Conservation (phyloP, 805 yeast species). For the Candida tibetensis region DNA sequence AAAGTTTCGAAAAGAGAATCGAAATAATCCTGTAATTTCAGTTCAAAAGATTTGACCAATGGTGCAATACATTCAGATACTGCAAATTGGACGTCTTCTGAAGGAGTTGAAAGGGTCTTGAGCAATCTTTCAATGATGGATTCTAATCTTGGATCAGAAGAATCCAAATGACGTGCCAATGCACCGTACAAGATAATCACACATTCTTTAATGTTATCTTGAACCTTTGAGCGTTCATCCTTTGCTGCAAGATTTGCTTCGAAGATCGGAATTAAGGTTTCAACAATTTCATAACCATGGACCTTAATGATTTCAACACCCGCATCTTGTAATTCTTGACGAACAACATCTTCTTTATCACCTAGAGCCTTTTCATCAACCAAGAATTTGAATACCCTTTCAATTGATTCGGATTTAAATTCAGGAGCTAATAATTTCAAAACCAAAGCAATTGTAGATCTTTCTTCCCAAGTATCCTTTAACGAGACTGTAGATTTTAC, state of each 20-base stretch:
- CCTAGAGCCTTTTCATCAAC: slow-evolving; percentile 65
- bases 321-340: slow-evolving; percentile 85
- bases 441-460: slow-evolving; percentile 78
- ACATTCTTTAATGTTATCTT: slow-evolving; percentile 69
- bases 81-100: slow-evolving; percentile 87
- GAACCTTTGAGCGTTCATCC: slow-evolving; percentile 45
- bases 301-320: slow-evolving; percentile 68
- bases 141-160: slow-evolving; percentile 62
- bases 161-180: slow-evolving; percentile 76
- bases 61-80: slow-evolving; percentile 86
- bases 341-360: slow-evolving; percentile 68
- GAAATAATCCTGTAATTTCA: slow-evolving; percentile 51
- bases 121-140: slow-evolving; percentile 67
- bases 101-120: slow-evolving; percentile 77
- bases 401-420: slow-evolving; percentile 41
- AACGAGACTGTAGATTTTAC: slow-evolving; percentile 58
- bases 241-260: slow-evolving; percentile 60
- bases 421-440: slow-evolving; percentile 57
- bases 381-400: slow-evolving; percentile 58
- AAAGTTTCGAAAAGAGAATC: slow-evolving; percentile 59
- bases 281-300: slow-evolving; percentile 69
- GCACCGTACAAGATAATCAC: slow-evolving; percentile 88
- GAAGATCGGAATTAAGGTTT: slow-evolving; percentile 74
- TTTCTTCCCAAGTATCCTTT: slow-evolving; percentile 77
- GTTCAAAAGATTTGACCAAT: slow-evolving; percentile 57